Percentiles rank a stretch among this genome's conserved stretches.
Evolutionary conservation across 768 basidiomycete genomes (phyloP).

Genomic region (Pleurotus salmoneostramineus): DNA sequence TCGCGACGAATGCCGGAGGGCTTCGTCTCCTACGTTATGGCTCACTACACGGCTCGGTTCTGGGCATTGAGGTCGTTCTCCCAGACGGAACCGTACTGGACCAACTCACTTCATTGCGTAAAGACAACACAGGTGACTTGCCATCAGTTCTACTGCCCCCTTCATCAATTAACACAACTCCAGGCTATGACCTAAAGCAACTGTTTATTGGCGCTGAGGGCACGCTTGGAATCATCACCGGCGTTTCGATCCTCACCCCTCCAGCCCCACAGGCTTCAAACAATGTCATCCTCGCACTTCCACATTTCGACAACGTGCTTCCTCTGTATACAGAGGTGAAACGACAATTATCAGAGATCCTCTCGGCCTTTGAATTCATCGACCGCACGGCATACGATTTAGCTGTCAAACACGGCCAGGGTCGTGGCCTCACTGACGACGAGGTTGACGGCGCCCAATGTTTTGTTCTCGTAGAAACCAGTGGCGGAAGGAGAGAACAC

Average conservation of each 20-base stretch:
- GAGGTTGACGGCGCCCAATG: slow-evolving; percentile 78
- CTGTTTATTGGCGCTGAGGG: slow-evolving; percentile 98
- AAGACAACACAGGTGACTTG: slow-evolving; percentile 89
- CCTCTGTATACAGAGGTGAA: slow-evolving; percentile 83
- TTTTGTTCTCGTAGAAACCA: slow-evolving; percentile 93
- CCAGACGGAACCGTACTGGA: slow-evolving; percentile 92
- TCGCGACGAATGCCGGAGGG: slow-evolving; percentile 98
- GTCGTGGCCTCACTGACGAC: slow-evolving; percentile 67
- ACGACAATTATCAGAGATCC: slow-evolving; percentile 83
- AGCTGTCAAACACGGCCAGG: slow-evolving; percentile 79
- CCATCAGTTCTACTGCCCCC: neutral
- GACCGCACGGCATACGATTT: slow-evolving; percentile 84
- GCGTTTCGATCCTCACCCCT: slow-evolving; percentile 90
- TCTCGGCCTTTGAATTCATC: slow-evolving; percentile 96
- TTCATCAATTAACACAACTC: neutral
- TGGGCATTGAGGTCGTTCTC: slow-evolving; percentile 93
- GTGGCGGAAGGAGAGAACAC: slow-evolving; percentile 88
- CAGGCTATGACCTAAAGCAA: slow-evolving; percentile 97
- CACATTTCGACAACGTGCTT: slow-evolving; percentile 82
- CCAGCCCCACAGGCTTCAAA: slow-evolving; percentile 79
- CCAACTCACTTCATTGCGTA: slow-evolving; percentile 84
- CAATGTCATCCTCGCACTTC: slow-evolving; percentile 88
- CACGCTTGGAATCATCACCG: slow-evolving; percentile 93
- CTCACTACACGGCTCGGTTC: slow-evolving; percentile 89
- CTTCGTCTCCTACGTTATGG: slow-evolving; percentile 92